Percentiles rank a stretch among this genome's conserved stretches.
These are phyloP conservation scores for Chlorophyllum brunneum DNA, from an alignment of 768 basidiomycete genomes.

Conservation along the genomic window DNA sequence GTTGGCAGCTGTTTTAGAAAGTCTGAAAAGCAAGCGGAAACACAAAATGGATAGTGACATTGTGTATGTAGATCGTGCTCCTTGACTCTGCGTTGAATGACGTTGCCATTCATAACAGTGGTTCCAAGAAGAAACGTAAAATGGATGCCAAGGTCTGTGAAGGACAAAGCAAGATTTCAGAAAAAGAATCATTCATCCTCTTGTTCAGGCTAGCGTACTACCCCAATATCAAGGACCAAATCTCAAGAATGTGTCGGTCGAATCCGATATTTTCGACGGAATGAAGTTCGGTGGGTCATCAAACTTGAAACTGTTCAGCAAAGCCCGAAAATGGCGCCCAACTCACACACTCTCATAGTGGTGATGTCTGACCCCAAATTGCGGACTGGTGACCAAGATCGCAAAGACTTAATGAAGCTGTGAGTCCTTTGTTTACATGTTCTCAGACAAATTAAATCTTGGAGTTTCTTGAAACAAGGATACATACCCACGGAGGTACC, in stretches of 20 bases:
- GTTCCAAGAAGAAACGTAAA: slow-evolving; percentile 58
- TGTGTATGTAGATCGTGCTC: slow-evolving; percentile 32
- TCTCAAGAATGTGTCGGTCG: slow-evolving; percentile 52
- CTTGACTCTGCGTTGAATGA: not conserved
- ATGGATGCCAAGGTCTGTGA: slow-evolving; percentile 41
- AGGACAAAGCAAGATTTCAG: not conserved
- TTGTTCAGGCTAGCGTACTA: slow-evolving; percentile 49
- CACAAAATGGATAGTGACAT: slow-evolving; percentile 66
- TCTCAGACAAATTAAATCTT: not conserved
- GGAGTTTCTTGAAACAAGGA: slow-evolving; percentile 37
- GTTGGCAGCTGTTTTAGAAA: slow-evolving; percentile 52
- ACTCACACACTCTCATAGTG: slow-evolving; percentile 36
- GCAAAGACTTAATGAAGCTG: slow-evolving; percentile 66
- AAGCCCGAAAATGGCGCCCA: not conserved
- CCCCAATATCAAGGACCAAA: slow-evolving; percentile 66
- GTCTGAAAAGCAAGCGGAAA: slow-evolving; percentile 61
- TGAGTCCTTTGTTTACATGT: slow-evolving; percentile 26
- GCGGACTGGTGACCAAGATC: slow-evolving; percentile 61
- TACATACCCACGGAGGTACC: slow-evolving; percentile 65
- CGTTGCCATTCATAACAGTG: slow-evolving; percentile 19
- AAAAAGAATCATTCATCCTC: slow-evolving; percentile 1
- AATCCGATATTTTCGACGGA: slow-evolving; percentile 66
- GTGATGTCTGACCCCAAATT: slow-evolving; percentile 75
- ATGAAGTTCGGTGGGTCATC: slow-evolving; percentile 71
- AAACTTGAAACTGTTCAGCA: not conserved